Evolutionary conservation across 805 yeast genomes (phyloP).

Genomic region (Kazachstania kunashirensis): DNA sequence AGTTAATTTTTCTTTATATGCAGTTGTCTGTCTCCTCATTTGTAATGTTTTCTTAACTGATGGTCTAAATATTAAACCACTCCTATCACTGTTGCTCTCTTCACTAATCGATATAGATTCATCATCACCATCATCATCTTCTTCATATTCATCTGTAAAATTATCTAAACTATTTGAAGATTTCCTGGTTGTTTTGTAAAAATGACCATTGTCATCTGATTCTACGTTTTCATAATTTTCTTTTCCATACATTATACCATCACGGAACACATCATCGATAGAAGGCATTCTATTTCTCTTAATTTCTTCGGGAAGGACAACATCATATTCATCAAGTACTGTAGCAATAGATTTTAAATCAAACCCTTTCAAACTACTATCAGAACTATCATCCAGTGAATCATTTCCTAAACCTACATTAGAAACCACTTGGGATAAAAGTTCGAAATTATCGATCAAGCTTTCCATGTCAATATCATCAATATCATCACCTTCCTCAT

Average conservation of each 20-base stretch:
- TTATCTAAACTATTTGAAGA: background rate
- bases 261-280: background rate
- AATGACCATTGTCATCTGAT: no score
- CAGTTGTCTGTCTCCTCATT: conserved; percentile 6
- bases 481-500: conserved; percentile 1
- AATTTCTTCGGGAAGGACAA: conserved; percentile 5
- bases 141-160: conserved; percentile 4
- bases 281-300: background rate
- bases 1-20: conserved; percentile 6
- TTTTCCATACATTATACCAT: conserved; percentile 4
- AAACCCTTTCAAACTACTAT: conserved; percentile 1
- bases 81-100: background rate
- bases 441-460: conserved; percentile 3
- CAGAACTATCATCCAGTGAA: conserved; percentile 5
- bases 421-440: conserved; percentile 2
- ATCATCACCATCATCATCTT: conserved; percentile 1
- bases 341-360: conserved; percentile 18
- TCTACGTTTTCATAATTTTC: background rate
- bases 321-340: conserved; percentile 26
- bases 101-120: conserved; percentile 1
- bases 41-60: conserved; percentile 3
- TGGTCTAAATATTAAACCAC: conserved; percentile 5
- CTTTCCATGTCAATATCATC: conserved; percentile 2
- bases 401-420: conserved; percentile 5
- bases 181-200: no score